Percentiles rank a stretch among this genome's conserved stretches.
These are phyloP conservation scores for Paecilomyces dactylethromorphus DNA, from an alignment of 2,329 filamentous ascomycete genomes.

Conservation along the genomic window DNA sequence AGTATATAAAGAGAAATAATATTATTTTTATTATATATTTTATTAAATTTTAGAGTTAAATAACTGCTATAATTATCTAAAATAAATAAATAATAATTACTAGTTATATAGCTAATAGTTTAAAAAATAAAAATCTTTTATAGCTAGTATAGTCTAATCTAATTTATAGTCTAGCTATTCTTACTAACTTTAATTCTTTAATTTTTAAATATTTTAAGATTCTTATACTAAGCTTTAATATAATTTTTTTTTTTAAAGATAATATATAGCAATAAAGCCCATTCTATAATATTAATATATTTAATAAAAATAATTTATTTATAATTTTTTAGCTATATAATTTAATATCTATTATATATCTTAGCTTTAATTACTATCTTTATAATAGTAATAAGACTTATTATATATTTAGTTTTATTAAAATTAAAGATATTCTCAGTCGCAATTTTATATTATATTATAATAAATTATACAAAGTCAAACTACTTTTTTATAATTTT, in stretches of 20 bases:
- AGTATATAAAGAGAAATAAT: background rate
- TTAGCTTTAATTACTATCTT: background rate
- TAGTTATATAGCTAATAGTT: too few species aligned
- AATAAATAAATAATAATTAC: background rate
- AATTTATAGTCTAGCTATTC: background rate
- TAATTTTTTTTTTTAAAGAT: too few species aligned
- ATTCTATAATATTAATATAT: background rate
- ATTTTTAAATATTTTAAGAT: background rate
- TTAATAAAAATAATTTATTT: background rate
- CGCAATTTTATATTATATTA: too few species aligned
- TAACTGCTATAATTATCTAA: background rate
- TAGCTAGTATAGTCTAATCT: background rate
- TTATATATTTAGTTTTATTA: too few species aligned
- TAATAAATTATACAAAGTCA: too few species aligned
- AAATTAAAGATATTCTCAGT: too few species aligned
- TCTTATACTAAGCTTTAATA: background rate
- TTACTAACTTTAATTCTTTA: background rate
- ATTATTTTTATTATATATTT: background rate
- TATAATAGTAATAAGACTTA: too few species aligned
- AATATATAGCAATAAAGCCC: background rate
- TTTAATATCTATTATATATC: background rate
- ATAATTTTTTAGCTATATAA: background rate
- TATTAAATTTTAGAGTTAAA: background rate
- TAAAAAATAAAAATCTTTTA: too few species aligned
- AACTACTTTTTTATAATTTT: too few species aligned